Conservation (phyloP, 768 basidiomycete species). For the Pisolithus microcarpus region DNA sequence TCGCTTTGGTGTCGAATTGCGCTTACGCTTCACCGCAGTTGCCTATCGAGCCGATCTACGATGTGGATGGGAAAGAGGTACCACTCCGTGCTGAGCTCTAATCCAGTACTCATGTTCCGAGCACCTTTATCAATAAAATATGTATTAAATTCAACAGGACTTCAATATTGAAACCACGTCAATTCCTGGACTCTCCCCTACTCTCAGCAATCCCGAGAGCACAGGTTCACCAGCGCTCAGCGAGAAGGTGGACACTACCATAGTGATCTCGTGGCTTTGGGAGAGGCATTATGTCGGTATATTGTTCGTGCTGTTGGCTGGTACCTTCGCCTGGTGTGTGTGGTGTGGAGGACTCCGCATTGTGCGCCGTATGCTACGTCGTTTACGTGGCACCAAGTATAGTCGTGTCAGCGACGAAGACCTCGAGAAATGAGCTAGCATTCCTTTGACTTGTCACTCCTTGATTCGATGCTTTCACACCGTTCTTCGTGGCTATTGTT, state of each 20-base stretch:
- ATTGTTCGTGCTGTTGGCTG: conserved; percentile 36
- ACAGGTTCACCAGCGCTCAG: neutral
- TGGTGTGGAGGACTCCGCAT: conserved; percentile 42
- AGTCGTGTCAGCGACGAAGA: conserved; percentile 45
- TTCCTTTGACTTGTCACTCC: too few relatives aligned
- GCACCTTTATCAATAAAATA: conserved; percentile 45
- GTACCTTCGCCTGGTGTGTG: conserved; percentile 38
- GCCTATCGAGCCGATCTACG: conserved; percentile 43
- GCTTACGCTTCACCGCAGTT: conserved; percentile 33
- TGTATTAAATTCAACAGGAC: conserved; percentile 46
- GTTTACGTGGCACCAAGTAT: conserved; percentile 32
- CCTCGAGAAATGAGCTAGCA: conserved; percentile 44
- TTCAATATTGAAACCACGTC: conserved; percentile 15
- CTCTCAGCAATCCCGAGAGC: neutral
- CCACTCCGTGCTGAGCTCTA: conserved; percentile 93
- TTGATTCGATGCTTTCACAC: too few relatives aligned
- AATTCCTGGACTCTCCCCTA: conserved; percentile 4
- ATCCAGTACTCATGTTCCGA: conserved; percentile 35
- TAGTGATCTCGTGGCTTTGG: conserved; percentile 4
- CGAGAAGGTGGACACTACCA: conserved; percentile 8
- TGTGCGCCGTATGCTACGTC: conserved; percentile 37
- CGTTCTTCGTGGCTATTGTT: too few relatives aligned
- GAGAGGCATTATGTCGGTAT: conserved; percentile 14
- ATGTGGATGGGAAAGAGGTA: conserved; percentile 78
- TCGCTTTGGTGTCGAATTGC: conserved; percentile 3